Evolutionary conservation across 768 basidiomycete genomes (phyloP).

Genomic region (Panaeolus cyanescens): DNA sequence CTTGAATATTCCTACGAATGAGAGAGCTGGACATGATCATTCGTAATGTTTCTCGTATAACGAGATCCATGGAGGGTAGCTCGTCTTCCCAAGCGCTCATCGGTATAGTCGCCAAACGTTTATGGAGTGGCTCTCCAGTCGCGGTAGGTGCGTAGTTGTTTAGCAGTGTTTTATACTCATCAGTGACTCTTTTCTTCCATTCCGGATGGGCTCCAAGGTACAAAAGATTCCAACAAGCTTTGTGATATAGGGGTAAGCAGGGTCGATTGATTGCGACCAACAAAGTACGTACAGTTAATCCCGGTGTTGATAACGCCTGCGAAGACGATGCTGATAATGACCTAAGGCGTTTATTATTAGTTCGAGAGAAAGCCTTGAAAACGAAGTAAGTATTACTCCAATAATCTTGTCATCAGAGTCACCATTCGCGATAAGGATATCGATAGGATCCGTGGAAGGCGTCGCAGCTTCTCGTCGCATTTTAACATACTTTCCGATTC

Average conservation of each 20-base stretch:
- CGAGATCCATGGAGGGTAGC: constrained; percentile 36
- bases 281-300: constrained; percentile 29
- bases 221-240: constrained; percentile 41
- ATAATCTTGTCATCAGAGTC: constrained; percentile 26
- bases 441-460: constrained; percentile 33
- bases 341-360: constrained; percentile 17
- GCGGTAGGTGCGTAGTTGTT: constrained; percentile 26
- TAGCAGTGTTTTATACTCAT: constrained; percentile 33
- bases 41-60: constrained; percentile 43
- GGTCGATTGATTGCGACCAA: neutral
- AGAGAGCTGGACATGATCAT: constrained; percentile 26
- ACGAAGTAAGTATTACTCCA: constrained; percentile 15
- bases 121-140: constrained; percentile 30
- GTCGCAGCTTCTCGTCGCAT: constrained; percentile 24
- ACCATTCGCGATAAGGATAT: constrained; percentile 33
- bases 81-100: constrained; percentile 42
- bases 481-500: constrained; percentile 29
- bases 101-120: constrained; percentile 35
- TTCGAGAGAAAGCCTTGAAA: neutral
- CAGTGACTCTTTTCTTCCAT: constrained; percentile 35
- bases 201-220: constrained; percentile 33
- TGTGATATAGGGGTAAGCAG: neutral
- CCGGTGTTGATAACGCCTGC: constrained; percentile 39
- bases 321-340: constrained; percentile 33
- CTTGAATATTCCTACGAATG: constrained; percentile 36